These are phyloP conservation scores for Leccinellum albellum DNA, from an alignment of 768 basidiomycete genomes.

Conservation along the genomic window DNA sequence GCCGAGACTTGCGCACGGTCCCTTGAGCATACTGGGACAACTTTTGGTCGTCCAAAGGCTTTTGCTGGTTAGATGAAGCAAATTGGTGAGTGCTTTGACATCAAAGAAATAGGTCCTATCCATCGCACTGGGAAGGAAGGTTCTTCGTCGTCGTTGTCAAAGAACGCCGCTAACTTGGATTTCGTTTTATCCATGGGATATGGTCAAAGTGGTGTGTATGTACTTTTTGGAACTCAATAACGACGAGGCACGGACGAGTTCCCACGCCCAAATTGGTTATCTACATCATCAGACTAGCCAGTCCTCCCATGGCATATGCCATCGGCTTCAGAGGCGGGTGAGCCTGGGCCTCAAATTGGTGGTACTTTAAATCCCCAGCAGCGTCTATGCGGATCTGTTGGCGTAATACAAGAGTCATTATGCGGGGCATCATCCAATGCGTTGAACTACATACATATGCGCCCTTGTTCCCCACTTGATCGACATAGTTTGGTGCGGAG, in stretches of 20 bases:
- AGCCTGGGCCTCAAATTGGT: constrained; percentile 79
- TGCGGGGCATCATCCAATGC: not conserved
- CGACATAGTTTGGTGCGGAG: constrained; percentile 93
- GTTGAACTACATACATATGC: constrained; percentile 64
- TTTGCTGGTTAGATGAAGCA: constrained; percentile 62
- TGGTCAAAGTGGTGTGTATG: not conserved
- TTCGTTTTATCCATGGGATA: constrained; percentile 34
- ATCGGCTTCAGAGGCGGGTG: constrained; percentile 92
- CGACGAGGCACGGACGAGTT: constrained; percentile 9
- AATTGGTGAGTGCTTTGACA: constrained; percentile 57
- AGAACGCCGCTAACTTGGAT: constrained; percentile 69
- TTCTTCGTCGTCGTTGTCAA: constrained; percentile 82
- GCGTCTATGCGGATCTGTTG: constrained; percentile 78
- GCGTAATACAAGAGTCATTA: constrained; percentile 3
- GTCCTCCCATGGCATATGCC: constrained; percentile 75
- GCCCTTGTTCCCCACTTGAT: constrained; percentile 88
- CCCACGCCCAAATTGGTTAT: constrained; percentile 18
- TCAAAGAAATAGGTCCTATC: constrained; percentile 60
- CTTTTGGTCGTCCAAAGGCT: constrained; percentile 82
- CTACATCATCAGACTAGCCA: constrained; percentile 71
- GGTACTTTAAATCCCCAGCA: constrained; percentile 66
- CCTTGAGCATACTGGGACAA: constrained; percentile 82
- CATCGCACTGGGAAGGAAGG: constrained; percentile 89
- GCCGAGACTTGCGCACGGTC: constrained; percentile 82
- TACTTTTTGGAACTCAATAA: not conserved